A percentile compares a stretch with the other conserved stretches of the same genome.
These are phyloP conservation scores for Penicillium sp. DNA, from an alignment of 2,329 filamentous ascomycete species.

Conservation along the genomic window DNA sequence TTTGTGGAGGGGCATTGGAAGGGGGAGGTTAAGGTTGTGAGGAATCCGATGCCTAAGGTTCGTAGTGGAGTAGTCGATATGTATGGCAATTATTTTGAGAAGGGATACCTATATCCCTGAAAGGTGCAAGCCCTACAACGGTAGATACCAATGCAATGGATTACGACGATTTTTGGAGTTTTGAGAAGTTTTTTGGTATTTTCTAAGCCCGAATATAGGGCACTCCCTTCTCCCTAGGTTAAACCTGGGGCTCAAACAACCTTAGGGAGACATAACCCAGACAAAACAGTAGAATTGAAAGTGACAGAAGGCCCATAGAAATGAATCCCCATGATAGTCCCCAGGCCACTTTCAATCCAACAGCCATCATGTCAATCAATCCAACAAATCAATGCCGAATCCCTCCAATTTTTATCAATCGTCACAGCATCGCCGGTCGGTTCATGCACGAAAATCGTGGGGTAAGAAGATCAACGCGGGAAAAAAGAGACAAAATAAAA, in stretches of 20 bases:
- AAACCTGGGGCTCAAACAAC: neutral
- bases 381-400: conserved; percentile 1
- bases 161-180: conserved; percentile 4
- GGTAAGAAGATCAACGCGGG: conserved; percentile 31
- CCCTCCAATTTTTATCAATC: conserved; percentile 1
- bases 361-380: neutral
- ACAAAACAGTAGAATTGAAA: neutral
- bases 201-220: conserved; percentile 9
- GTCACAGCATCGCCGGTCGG: conserved; percentile 4
- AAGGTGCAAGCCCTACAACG: neutral
- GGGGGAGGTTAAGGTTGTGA: conserved; percentile 59
- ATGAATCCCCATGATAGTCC: neutral
- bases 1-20: conserved; percentile 61
- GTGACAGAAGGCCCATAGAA: neutral
- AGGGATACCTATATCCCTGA: conserved; percentile 54
- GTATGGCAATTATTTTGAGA: conserved; percentile 57
- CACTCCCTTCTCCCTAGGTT: neutral
- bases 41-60: conserved; percentile 42
- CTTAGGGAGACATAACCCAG: neutral
- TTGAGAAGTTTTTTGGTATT: conserved; percentile 26
- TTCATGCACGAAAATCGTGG: neutral
- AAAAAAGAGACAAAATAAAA: conserved; percentile 37
- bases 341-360: neutral
- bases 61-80: conserved; percentile 51
- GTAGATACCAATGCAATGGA: neutral